These are phyloP conservation scores for Pancytospora philotis DNA, from an alignment of 371 early-diverging fungal genomes.

Conservation along the genomic window DNA sequence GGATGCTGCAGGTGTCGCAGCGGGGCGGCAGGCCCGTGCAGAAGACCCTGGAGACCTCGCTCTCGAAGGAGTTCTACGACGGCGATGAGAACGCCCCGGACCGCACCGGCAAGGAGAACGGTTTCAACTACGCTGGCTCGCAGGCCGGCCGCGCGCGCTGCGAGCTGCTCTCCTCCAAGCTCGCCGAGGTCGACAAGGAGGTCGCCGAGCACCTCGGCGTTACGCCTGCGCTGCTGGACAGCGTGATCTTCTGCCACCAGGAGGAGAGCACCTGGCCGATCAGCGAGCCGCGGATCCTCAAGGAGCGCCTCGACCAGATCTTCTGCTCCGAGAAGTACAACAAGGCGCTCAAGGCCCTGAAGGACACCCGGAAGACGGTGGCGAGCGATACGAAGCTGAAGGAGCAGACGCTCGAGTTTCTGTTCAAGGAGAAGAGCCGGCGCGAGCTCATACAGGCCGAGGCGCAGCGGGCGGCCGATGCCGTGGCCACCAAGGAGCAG, in stretches of 20 bases:
- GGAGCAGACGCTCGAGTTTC: conserved; percentile 63
- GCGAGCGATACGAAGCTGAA: conserved; percentile 64
- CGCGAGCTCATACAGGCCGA: conserved; percentile 63
- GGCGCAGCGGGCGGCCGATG: not conserved
- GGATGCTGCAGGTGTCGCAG: conserved; percentile 67
- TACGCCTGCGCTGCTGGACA: conserved; percentile 79
- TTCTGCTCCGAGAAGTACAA: conserved; percentile 83
- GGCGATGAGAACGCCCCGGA: conserved; percentile 18
- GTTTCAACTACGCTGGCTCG: no score
- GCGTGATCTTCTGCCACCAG: conserved; percentile 97
- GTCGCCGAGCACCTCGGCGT: conserved; percentile 75
- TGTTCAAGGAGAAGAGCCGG: conserved; percentile 65
- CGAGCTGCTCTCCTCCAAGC: conserved; percentile 67
- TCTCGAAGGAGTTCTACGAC: conserved; percentile 27
- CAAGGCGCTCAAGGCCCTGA: conserved; percentile 75
- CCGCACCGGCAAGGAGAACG: conserved; percentile 20
- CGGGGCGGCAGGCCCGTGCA: conserved; percentile 63
- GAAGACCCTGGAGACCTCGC: conserved; percentile 69
- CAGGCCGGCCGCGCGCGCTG: conserved; percentile 24
- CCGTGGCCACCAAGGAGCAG: not conserved
- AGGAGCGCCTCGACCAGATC: conserved; percentile 97
- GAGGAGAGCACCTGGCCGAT: conserved; percentile 96
- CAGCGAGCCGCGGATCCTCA: conserved; percentile 72
- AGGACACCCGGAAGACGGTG: conserved; percentile 67
- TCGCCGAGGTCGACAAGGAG: conserved; percentile 74